Conservation (phyloP, 352 stramenopile genomes). For the Bremia lactucae region DNA sequence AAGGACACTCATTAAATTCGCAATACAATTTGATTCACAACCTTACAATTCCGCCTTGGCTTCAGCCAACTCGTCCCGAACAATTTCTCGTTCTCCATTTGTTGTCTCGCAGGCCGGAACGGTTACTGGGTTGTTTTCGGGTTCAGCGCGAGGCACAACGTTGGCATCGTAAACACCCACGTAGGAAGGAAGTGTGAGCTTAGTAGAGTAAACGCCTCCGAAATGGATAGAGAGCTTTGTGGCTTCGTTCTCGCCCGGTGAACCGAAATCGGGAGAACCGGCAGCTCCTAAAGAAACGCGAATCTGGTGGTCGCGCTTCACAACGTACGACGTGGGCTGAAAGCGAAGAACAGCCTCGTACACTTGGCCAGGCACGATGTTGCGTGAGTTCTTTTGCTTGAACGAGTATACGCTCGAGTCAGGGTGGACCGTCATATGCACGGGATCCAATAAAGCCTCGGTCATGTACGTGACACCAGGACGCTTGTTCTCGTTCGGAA, state of each 20-base stretch:
- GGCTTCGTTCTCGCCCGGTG: slow-evolving; percentile 32
- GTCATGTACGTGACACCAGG: slow-evolving; percentile 74
- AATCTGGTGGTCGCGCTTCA: slow-evolving; percentile 70
- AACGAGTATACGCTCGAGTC: slow-evolving; percentile 65
- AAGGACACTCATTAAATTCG: too few species aligned
- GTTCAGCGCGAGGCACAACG: slow-evolving; percentile 33
- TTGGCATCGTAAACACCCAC: slow-evolving; percentile 49
- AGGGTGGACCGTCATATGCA: slow-evolving; percentile 48
- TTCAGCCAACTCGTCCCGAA: slow-evolving; percentile 40
- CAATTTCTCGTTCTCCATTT: slow-evolving; percentile 32
- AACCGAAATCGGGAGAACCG: slow-evolving; percentile 45
- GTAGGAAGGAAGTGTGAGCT: slow-evolving; percentile 55
- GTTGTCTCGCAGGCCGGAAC: slow-evolving; percentile 12
- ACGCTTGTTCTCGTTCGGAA: slow-evolving; percentile 76
- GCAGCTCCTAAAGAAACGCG: slow-evolving; percentile 59
- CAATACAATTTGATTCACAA: too few species aligned
- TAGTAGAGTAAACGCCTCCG: slow-evolving; percentile 53
- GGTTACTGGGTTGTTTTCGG: slow-evolving; percentile 17
- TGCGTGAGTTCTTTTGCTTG: slow-evolving; percentile 38
- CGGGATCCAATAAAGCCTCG: slow-evolving; percentile 58
- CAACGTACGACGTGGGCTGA: slow-evolving; percentile 60
- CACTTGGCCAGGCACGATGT: slow-evolving; percentile 50
- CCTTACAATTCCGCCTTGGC: slow-evolving; percentile 44
- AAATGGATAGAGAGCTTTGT: slow-evolving; percentile 69
- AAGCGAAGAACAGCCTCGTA: slow-evolving; percentile 77